Evolutionary conservation across 2,329 filamentous ascomycete genomes (phyloP).

Genomic region (Colletotrichum horii): DNA sequence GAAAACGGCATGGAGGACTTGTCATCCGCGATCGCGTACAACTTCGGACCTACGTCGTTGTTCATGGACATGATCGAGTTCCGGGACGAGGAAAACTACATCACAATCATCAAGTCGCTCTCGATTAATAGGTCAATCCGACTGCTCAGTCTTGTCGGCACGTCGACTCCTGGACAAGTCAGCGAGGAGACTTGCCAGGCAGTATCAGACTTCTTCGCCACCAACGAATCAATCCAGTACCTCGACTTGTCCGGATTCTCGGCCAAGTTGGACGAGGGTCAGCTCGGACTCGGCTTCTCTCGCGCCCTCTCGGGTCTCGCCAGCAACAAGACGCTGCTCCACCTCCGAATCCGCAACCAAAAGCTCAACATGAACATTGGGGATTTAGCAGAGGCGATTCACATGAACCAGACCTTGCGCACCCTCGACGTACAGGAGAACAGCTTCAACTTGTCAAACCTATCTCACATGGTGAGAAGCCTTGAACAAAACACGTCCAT

Average conservation of each 20-base stretch:
- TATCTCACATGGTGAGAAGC: constrained; percentile 50
- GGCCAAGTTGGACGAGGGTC: constrained; percentile 62
- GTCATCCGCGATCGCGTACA: constrained; percentile 50
- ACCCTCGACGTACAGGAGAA: constrained; percentile 62
- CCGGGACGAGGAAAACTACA: constrained; percentile 54
- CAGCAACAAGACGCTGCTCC: constrained; percentile 48
- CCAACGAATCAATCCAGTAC: constrained; percentile 55
- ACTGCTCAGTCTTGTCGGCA: constrained; percentile 59
- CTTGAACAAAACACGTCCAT: constrained; percentile 48
- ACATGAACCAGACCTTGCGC: constrained; percentile 51
- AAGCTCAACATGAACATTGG: constrained; percentile 60
- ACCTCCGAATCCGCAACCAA: constrained; percentile 62
- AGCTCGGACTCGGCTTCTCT: constrained; percentile 59
- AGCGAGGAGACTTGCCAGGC: constrained; percentile 52
- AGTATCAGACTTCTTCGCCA: constrained; percentile 55
- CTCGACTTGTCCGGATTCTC: constrained; percentile 63
- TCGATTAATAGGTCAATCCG: constrained; percentile 55
- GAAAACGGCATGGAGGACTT: constrained; percentile 58
- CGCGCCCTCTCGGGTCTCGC: constrained; percentile 53
- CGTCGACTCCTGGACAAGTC: constrained; percentile 51
- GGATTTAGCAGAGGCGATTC: constrained; percentile 54
- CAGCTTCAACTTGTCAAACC: constrained; percentile 57
- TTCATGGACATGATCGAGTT: constrained; percentile 66
- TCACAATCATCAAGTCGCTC: constrained; percentile 54
- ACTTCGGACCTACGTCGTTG: constrained; percentile 54